Evolutionary conservation across 805 yeast genomes (phyloP).

Genomic region (Lachancea sp.): DNA sequence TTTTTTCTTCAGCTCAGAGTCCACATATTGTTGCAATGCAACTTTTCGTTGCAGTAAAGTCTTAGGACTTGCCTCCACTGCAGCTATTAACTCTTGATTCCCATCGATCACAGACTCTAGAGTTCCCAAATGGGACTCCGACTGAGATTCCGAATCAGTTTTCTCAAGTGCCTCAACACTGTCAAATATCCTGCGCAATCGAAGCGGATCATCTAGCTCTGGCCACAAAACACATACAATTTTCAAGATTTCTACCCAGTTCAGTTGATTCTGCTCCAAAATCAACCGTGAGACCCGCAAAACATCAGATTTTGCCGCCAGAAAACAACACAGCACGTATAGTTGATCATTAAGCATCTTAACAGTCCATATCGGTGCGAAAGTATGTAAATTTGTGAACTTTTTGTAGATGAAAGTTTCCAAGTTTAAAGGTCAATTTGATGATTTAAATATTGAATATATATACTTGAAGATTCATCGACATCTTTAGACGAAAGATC

Average conservation of each 20-base stretch:
- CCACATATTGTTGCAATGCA: constrained; percentile 13
- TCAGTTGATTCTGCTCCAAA: constrained; percentile 9
- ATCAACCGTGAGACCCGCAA: constrained; percentile 9
- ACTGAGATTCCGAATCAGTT: no score
- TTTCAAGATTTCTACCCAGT: constrained; percentile 14
- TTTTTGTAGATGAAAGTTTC: no score
- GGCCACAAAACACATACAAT: constrained; percentile 29
- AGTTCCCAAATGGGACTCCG: constrained; percentile 25
- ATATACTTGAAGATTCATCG: not conserved
- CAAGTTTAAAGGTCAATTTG: not conserved
- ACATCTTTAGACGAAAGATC: not conserved
- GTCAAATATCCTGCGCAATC: constrained; percentile 13
- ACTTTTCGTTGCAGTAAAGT: constrained; percentile 13
- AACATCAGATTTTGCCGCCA: constrained; percentile 22
- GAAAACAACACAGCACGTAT: constrained; percentile 19
- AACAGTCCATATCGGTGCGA: not conserved
- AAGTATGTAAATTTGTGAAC: no score
- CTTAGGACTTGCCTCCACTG: constrained; percentile 21
- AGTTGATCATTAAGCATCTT: constrained; percentile 19
- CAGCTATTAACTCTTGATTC: constrained; percentile 17
- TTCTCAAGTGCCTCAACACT: constrained; percentile 1
- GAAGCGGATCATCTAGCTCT: constrained; percentile 24
- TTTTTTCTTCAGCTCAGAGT: constrained; percentile 6
- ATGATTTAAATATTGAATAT: not conserved
- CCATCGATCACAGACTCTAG: constrained; percentile 21